Percentiles rank a stretch among this genome's conserved stretches.
These are phyloP conservation scores for Metschnikowia colocasiae DNA, from an alignment of 805 yeast species.

Conservation along the genomic window DNA sequence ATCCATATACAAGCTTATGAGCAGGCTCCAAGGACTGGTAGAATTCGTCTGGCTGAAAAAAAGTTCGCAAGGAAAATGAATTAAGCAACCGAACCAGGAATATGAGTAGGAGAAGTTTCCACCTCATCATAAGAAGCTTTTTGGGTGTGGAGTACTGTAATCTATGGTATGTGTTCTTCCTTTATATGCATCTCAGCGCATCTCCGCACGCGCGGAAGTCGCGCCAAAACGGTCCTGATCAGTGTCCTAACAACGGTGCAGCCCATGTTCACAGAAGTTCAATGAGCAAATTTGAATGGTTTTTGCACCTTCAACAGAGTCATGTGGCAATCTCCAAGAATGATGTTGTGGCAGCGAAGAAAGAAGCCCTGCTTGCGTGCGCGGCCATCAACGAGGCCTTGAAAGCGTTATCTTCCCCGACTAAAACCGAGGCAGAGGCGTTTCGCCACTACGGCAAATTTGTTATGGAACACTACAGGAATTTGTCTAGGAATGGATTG, in stretches of 20 bases:
- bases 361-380: conserved; percentile 12
- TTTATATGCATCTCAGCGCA: background rate
- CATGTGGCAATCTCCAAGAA: conserved; percentile 12
- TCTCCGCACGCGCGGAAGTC: background rate
- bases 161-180: background rate
- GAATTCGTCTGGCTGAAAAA: conserved; percentile 94
- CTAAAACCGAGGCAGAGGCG: background rate
- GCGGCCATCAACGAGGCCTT: conserved; percentile 9
- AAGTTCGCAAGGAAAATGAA: conserved; percentile 63
- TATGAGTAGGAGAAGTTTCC: conserved; percentile 9
- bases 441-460: conserved; percentile 9
- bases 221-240: background rate
- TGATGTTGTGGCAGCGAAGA: conserved; percentile 9
- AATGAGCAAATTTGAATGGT: conserved; percentile 2
- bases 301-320: conserved; percentile 11
- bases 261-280: background rate
- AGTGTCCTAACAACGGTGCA: background rate
- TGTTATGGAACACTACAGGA: conserved; percentile 10
- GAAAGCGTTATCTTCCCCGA: background rate
- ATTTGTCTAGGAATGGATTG: conserved; percentile 7
- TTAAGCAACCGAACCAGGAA: conserved; percentile 53
- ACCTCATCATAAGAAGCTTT: background rate
- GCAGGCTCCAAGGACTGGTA: conserved; percentile 95
- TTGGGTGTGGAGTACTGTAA: background rate
- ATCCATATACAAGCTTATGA: conserved; percentile 65